phyloP scores from a whole-genome alignment of 495 filamentous ascomycete species.

The Ascobolus immersus region DNA sequence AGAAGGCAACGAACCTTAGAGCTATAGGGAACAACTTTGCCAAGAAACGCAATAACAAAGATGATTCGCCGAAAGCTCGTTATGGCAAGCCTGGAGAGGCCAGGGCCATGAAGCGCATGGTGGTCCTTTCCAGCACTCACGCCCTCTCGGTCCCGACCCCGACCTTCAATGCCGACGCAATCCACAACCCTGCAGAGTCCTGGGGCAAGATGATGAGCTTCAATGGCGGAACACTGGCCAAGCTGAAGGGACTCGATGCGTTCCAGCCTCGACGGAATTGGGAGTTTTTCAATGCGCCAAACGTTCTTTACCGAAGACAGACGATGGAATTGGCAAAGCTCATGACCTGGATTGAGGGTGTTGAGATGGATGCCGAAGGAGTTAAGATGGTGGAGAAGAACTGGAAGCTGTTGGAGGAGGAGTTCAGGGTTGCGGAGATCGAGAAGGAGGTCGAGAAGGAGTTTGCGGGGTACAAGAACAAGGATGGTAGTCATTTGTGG shows the following conservation, averaged over 20 bases:
- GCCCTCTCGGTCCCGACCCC: slow-evolving; percentile 56
- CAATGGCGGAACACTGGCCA: slow-evolving; percentile 37
- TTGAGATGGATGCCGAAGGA: slow-evolving; percentile 6
- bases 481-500: not conserved
- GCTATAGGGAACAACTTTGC: too few relatives aligned
- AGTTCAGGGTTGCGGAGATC: slow-evolving; percentile 26
- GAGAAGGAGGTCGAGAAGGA: slow-evolving; percentile 19
- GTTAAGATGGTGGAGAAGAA: slow-evolving; percentile 25
- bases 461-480: not conserved
- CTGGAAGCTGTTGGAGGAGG: slow-evolving; percentile 24
- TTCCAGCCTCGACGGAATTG: slow-evolving; percentile 85
- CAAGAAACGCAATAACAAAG: slow-evolving; percentile 26
- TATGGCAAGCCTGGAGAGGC: slow-evolving; percentile 32
- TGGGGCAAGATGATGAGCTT: slow-evolving; percentile 43
- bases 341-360: slow-evolving; percentile 26
- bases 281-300: slow-evolving; percentile 59
- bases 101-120: slow-evolving; percentile 76
- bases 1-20: too few relatives aligned
- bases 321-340: slow-evolving; percentile 40
- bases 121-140: slow-evolving; percentile 81
- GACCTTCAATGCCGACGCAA: too few relatives aligned
- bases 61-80: slow-evolving; percentile 26
- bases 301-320: slow-evolving; percentile 46
- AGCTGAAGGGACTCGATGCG: slow-evolving; percentile 53
- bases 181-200: slow-evolving; percentile 24